Base-by-base conservation (phyloP, 2,329 filamentous ascomycete genomes). In the Colletotrichum sp. region DNA sequence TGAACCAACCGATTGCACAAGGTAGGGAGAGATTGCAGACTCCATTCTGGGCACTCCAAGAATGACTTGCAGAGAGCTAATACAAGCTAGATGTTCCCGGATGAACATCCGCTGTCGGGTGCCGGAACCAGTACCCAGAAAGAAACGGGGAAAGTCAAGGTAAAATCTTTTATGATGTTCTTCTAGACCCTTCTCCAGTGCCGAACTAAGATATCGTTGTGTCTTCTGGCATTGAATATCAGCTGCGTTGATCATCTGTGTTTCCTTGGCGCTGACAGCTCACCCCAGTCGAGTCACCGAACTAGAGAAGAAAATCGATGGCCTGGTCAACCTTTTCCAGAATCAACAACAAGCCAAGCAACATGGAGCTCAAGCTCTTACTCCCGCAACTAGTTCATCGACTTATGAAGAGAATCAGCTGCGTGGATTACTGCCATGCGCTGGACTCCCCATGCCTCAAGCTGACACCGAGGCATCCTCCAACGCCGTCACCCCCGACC, bases 241-340 rank as follows among this genome's bases (percentile, higher is more conserved):
- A 38, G 8, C 5, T 43, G 36, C 5, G 2, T 10, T 43, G 16
- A 6, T n/a, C 16, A 43, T 43, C 36, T n/a, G 36, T 6, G 16
- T 18, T 58, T 8, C 3, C 55, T 10, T 10, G 10, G 3, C 36
- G 43, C 43, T 52, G 43, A 52, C 43, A 26, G n/a, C 4, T 32
- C 24, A 7, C n/a, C 4, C 15, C 9, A 86, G 84, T 8, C 81
- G 83, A 13, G 84, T 86, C 3, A 83, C 82, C 8, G 83, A 84
- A 52, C 61, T 86, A 4, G 84, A 86, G 69, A 81, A 83, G 67
- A 86, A 85, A 75, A 84, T 86, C 34, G 84, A 86, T n/a, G 83
- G 83, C 52, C 82, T 86, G 26, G 82, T 86, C 65, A 84, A 82
- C 6, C 80, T 85, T 7, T 80, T 85, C 10, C 81, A 83, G 7